phyloP scores from a whole-genome alignment of 2,329 filamentous ascomycete species.

The Mycogone perniciosa region DNA sequence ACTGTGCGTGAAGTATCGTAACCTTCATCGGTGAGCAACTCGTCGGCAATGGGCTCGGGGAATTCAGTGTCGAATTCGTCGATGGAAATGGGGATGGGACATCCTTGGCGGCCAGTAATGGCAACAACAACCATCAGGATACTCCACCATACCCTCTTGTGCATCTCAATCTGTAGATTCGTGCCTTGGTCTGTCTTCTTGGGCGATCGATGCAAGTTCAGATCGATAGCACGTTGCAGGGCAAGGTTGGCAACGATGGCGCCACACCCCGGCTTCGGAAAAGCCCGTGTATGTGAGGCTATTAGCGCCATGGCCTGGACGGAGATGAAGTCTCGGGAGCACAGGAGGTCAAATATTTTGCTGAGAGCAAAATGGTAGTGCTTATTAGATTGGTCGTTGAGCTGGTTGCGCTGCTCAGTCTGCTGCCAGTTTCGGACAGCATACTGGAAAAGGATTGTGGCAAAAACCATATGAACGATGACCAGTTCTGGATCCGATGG shows the following conservation, averaged over 20 bases:
- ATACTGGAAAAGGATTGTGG: conserved; percentile 71
- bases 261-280: conserved; percentile 72
- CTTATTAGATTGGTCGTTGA: conserved; percentile 62
- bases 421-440: conserved; percentile 61
- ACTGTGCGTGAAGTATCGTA: conserved; percentile 47
- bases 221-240: conserved; percentile 63
- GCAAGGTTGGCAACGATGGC: conserved; percentile 61
- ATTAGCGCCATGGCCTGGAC: conserved; percentile 70
- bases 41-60: conserved; percentile 65
- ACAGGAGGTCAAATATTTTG: conserved; percentile 59
- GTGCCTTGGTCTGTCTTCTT: conserved; percentile 42
- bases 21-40: conserved; percentile 58
- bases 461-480: conserved; percentile 72
- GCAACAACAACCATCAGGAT: conserved; percentile 60
- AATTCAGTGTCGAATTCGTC: conserved; percentile 76
- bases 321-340: conserved; percentile 56
- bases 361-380: conserved; percentile 73
- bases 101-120: conserved; percentile 69
- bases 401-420: conserved; percentile 44
- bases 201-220: conserved; percentile 67
- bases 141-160: conserved; percentile 73
- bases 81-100: conserved; percentile 66
- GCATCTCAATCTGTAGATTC: conserved; percentile 64
- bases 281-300: conserved; percentile 64
- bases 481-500: conserved; percentile 60